Conservation (phyloP, 805 yeast genomes). For the Clavispora santaluciae region DNA sequence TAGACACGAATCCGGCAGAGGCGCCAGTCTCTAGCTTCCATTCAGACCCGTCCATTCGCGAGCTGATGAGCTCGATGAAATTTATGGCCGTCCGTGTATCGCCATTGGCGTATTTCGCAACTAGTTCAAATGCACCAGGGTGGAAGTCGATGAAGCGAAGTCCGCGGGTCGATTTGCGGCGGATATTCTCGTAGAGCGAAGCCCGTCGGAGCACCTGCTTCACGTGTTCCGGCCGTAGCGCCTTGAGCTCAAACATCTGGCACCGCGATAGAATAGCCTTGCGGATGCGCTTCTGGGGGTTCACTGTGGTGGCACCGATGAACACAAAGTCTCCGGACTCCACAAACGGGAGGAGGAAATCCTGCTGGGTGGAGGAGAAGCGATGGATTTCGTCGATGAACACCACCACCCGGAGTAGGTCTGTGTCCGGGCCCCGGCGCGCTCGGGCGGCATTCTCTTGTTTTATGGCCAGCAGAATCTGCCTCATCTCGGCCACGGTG, state of each 20-base stretch:
- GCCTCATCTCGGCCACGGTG: slow-evolving; percentile 60
- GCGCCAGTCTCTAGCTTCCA: background rate
- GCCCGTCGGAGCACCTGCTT: slow-evolving; percentile 53
- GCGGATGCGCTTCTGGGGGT: slow-evolving; percentile 73
- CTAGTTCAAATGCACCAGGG: slow-evolving; percentile 9
- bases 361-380: slow-evolving; percentile 83
- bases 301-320: slow-evolving; percentile 86
- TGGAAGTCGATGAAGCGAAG: slow-evolving; percentile 14
- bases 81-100: slow-evolving; percentile 34
- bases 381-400: slow-evolving; percentile 94
- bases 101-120: slow-evolving; percentile 21
- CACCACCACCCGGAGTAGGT: slow-evolving; percentile 38
- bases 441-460: slow-evolving; percentile 42
- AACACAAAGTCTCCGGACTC: slow-evolving; percentile 79
- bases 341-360: slow-evolving; percentile 73
- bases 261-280: slow-evolving; percentile 83
- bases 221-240: slow-evolving; percentile 48
- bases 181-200: slow-evolving; percentile 33
- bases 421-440: background rate
- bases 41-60: background rate
- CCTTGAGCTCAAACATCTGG: slow-evolving; percentile 65
- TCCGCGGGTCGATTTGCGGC: slow-evolving; percentile 13
- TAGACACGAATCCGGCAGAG: background rate
- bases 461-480: slow-evolving; percentile 47
- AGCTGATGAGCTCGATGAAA: slow-evolving; percentile 27